A percentile compares a stretch with the other conserved stretches of the same genome.
Conservation (phyloP, 2,329 filamentous ascomycete genomes). For the Alternaria gaisen region DNA sequence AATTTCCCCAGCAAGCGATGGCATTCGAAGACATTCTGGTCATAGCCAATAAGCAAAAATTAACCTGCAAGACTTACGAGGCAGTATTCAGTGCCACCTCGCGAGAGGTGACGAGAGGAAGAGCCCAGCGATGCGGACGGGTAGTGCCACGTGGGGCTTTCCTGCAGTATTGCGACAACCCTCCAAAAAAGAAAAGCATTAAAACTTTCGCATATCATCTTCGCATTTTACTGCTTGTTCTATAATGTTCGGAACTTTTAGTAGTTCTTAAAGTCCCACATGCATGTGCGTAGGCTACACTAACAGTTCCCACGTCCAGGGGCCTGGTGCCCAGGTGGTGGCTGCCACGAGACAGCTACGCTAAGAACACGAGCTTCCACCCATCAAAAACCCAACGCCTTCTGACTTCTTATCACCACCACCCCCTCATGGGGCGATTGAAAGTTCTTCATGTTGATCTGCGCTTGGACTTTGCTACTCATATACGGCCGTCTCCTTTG, state of each 20-base stretch:
- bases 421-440: neutral
- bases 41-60: constrained; percentile 1
- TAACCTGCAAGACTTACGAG: neutral
- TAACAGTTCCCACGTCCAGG: neutral
- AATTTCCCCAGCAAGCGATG: constrained; percentile 4
- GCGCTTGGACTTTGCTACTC: neutral
- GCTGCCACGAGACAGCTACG: neutral
- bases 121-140: neutral
- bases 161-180: neutral
- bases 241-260: neutral
- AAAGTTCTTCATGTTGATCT: too few species aligned
- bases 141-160: neutral
- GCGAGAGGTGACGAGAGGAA: constrained; percentile 5
- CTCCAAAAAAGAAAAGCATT: neutral
- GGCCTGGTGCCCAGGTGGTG: neutral
- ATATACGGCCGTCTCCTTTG: neutral
- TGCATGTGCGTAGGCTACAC: neutral
- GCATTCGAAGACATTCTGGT: constrained; percentile 2
- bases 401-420: neutral
- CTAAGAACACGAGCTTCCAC: neutral
- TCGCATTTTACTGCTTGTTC: neutral
- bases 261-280: neutral
- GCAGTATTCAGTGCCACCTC: neutral
- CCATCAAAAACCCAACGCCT: neutral
- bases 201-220: neutral